Base-by-base conservation (phyloP, 1,139 yeast species). In the Candida smagusa region DNA sequence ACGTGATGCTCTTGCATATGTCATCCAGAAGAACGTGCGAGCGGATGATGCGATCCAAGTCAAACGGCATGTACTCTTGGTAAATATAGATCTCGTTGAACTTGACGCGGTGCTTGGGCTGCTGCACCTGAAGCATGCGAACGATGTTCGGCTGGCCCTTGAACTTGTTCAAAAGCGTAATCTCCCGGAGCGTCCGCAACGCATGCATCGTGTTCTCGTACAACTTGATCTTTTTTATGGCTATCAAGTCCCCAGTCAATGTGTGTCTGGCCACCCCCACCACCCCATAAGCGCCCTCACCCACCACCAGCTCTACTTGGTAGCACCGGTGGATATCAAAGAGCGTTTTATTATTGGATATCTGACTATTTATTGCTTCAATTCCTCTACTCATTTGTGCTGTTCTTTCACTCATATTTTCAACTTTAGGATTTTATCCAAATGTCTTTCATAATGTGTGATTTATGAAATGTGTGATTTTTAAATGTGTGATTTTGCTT, bases 61-160 rank as follows among this genome's bases (percentile, higher is more conserved):
- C 89, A 1, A 82, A 75, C 39, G 82, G 84, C 87, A 83, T 81
- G 45, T 77, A 67, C 52, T 83, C 90, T 53, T 83, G 86, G 33
- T 83, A 79, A 30, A 83, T 57, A 50, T 83, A 83, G 2, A 83
- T 85, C 44, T 83, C 89, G 39, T 79, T 73, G 53, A 83, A 81
- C 5, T 47, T 41, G 16, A 59, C 63, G 44, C 50, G 61, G 41
- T 54, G 53, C 4, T 44, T 37, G 0, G 77, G 76, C 32, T 58
- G 50, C 42, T 69, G 73, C 12, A 70, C 60, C 32, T 68, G 73
- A 38, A 54, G 59, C 28, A 71, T 52, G 16, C 61, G 58, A 11
- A 71, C 52, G 30, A 71, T 65, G 44, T 71, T 71, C 40, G 68
- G 74, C 47, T 71, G 73, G 31, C 54, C 59, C 31, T 56, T 55